These are phyloP conservation scores for Vitis hybrid DNA, from an alignment of 177 flowering plant species.

Conservation along the genomic window DNA sequence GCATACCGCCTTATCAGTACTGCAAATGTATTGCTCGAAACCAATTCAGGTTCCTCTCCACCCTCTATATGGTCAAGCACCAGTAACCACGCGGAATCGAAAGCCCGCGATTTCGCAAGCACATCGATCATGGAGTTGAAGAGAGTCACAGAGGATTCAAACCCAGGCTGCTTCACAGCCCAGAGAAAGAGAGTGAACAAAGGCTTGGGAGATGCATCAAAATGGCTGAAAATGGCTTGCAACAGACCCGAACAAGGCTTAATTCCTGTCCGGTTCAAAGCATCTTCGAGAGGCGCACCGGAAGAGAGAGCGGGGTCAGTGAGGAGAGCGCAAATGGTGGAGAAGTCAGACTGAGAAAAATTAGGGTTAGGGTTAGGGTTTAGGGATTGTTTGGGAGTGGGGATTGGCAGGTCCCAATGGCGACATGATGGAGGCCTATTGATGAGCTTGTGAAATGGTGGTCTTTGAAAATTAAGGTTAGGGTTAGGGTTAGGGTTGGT, in stretches of 20 bases:
- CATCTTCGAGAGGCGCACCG: conserved; percentile 44
- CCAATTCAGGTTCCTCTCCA: conserved; percentile 18
- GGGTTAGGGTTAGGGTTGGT: too few species aligned
- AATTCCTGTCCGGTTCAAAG: conserved; percentile 42
- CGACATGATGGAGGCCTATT: too few species aligned
- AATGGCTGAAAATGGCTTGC: conserved; percentile 40
- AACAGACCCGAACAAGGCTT: conserved; percentile 36
- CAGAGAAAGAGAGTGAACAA: conserved; percentile 50
- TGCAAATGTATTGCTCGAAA: conserved; percentile 46
- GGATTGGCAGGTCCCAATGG: background rate
- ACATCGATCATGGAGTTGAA: conserved; percentile 56
- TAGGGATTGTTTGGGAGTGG: background rate
- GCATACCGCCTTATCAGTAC: conserved; percentile 66
- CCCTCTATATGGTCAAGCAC: conserved; percentile 32
- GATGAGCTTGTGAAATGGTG: too few species aligned
- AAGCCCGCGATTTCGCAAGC: conserved; percentile 54
- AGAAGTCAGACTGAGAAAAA: conserved; percentile 24
- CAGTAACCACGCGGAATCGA: conserved; percentile 68
- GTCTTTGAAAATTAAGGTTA: too few species aligned
- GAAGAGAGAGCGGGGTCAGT: conserved; percentile 30
- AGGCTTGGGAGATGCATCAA: conserved; percentile 64
- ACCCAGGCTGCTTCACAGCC: conserved; percentile 61
- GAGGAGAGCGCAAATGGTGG: conserved; percentile 38
- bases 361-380: conserved; percentile 6
- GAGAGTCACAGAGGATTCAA: conserved; percentile 27